A percentile compares a stretch with the other conserved stretches of the same genome.
Conservation (phyloP, 768 basidiomycete species). For the Macrolepiota dolichaula region DNA sequence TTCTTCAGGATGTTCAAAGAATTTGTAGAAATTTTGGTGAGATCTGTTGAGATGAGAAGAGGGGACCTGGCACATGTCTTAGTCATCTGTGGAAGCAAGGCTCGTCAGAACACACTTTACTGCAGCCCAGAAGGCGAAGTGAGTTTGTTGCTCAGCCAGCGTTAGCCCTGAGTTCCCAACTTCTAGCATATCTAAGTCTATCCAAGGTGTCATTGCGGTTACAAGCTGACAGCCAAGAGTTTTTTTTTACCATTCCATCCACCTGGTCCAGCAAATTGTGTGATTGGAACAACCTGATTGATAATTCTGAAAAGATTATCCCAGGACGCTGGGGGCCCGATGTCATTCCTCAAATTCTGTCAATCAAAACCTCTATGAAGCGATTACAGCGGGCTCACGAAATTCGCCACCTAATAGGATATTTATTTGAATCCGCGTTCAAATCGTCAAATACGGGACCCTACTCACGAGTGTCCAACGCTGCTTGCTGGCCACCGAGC, state of each 20-base stretch:
- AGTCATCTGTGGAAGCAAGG: background rate
- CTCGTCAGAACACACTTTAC: slow-evolving; percentile 30
- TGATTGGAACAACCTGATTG: slow-evolving; percentile 49
- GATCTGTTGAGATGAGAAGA: slow-evolving; percentile 41
- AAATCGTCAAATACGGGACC: background rate
- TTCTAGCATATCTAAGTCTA: slow-evolving; percentile 52
- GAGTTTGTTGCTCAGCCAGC: slow-evolving; percentile 37
- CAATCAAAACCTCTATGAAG: background rate
- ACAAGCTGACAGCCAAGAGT: background rate
- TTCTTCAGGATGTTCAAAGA: slow-evolving; percentile 39
- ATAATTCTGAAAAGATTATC: slow-evolving; percentile 47
- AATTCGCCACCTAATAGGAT: slow-evolving; percentile 35
- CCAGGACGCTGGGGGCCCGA: slow-evolving; percentile 44
- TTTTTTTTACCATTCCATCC: slow-evolving; percentile 33
- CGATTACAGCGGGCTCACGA: slow-evolving; percentile 26
- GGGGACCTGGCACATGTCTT: slow-evolving; percentile 30
- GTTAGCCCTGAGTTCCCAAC: slow-evolving; percentile 47
- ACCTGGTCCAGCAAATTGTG: slow-evolving; percentile 43
- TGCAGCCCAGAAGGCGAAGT: slow-evolving; percentile 54
- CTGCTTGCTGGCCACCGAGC: slow-evolving; percentile 45
- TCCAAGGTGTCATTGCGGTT: background rate
- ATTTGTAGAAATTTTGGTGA: slow-evolving; percentile 28
- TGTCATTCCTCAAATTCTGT: slow-evolving; percentile 36
- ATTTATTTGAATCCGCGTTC: background rate
- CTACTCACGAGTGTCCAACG: slow-evolving; percentile 42